Conservation (phyloP, 441 rosid species). For the Eruca vesicaria region DNA sequence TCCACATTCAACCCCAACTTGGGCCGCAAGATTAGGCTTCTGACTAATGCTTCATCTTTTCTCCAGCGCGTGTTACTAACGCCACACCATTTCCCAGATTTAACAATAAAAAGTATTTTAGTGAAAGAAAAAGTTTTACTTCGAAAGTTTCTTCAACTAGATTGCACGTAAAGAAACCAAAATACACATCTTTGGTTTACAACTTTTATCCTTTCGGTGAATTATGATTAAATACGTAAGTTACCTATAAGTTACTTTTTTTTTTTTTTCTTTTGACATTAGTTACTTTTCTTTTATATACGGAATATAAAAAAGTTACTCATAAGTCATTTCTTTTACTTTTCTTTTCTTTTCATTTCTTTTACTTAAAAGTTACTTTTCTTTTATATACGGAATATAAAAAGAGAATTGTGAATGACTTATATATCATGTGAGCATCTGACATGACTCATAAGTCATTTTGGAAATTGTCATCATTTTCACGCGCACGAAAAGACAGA, state of each 20-base stretch:
- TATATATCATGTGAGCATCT: background rate
- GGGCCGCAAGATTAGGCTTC: conserved; percentile 14
- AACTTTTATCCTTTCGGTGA: background rate
- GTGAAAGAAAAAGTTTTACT: too few relatives aligned
- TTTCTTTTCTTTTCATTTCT: too few relatives aligned
- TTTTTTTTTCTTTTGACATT: too few relatives aligned
- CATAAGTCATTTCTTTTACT: too few relatives aligned
- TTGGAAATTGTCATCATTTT: background rate
- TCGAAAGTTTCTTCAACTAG: conserved; percentile 11
- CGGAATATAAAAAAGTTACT: too few relatives aligned
- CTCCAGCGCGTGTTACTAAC: background rate
- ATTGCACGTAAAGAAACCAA: conserved; percentile 21
- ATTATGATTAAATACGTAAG: background rate
- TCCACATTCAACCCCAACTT: conserved; percentile 13
- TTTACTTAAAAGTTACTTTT: background rate
- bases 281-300: background rate
- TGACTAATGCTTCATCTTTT: background rate
- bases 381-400: background rate
- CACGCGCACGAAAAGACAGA: background rate
- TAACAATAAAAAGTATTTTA: background rate
- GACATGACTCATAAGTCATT: conserved; percentile 1
- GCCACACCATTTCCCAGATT: background rate
- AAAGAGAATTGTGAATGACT: background rate
- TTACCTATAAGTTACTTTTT: too few relatives aligned
- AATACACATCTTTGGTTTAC: background rate